phyloP scores from a whole-genome alignment of 2,329 filamentous ascomycete genomes.

The Sclerotinia sclerotiorum region DNA sequence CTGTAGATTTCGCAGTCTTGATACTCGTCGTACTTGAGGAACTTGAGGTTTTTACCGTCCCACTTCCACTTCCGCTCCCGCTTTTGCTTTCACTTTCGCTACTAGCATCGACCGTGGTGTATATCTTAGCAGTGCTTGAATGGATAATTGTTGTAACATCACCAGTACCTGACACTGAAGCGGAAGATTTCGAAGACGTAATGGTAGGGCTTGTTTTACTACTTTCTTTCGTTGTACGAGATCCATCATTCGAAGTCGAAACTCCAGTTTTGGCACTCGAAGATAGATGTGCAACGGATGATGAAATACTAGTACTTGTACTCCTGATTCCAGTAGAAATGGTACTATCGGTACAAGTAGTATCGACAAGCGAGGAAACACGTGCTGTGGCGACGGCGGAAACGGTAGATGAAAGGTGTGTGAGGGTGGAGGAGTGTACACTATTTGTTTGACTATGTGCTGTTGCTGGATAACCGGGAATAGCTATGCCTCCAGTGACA shows the following conservation, averaged over 20 bases:
- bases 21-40: too few species aligned
- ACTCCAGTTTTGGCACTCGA: background rate
- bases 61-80: background rate
- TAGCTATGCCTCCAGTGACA: conserved; percentile 1
- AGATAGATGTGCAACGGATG: background rate
- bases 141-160: background rate
- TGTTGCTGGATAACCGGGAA: conserved; percentile 8
- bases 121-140: background rate
- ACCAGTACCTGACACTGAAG: background rate
- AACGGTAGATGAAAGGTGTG: background rate
- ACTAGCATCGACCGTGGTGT: conserved; percentile 3
- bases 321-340: background rate
- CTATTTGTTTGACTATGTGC: background rate
- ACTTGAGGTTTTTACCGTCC: too few species aligned
- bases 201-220: background rate
- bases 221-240: background rate
- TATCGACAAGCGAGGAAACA: background rate
- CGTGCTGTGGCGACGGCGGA: background rate
- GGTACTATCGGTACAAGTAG: background rate
- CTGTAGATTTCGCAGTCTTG: background rate
- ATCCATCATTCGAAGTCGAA: background rate
- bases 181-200: background rate
- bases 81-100: background rate
- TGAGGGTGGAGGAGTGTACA: background rate
- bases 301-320: background rate